phyloP scores from a whole-genome alignment of 495 filamentous ascomycete genomes.

The Melanomma pulvis-pyrius region DNA sequence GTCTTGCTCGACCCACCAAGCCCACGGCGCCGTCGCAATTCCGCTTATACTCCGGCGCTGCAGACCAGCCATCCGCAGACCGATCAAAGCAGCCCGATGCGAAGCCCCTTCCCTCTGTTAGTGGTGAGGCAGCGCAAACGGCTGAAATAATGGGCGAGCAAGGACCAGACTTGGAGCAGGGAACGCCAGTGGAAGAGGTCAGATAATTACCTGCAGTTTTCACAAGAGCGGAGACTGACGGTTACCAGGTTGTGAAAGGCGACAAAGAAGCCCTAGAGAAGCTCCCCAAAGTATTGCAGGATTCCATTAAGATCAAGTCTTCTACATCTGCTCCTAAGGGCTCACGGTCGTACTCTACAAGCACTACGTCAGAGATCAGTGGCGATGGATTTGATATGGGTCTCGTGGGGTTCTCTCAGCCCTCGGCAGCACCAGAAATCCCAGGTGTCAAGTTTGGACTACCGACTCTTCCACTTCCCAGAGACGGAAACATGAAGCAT shows the following conservation, averaged over 20 bases:
- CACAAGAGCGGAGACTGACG: conserved; percentile 4
- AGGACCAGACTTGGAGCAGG: conserved; percentile 37
- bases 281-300: conserved; percentile 69
- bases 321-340: conserved; percentile 45
- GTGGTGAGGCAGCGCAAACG: conserved; percentile 34
- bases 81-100: conserved; percentile 20
- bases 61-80: conserved; percentile 16
- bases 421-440: conserved; percentile 35
- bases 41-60: conserved; percentile 24
- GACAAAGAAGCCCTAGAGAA: conserved; percentile 65
- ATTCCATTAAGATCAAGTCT: conserved; percentile 50
- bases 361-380: conserved; percentile 31
- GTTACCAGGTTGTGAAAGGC: conserved; percentile 62
- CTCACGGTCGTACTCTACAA: conserved; percentile 63
- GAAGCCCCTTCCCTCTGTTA: conserved; percentile 29
- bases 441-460: conserved; percentile 73
- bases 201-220: background rate
- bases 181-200: conserved; percentile 42
- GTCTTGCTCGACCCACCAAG: conserved; percentile 4
- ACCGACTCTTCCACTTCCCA: conserved; percentile 66
- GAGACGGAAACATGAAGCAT: conserved; percentile 65
- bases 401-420: conserved; percentile 33
- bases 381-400: conserved; percentile 32
- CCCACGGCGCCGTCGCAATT: conserved; percentile 6
- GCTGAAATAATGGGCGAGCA: conserved; percentile 31